Evolutionary conservation across 1,139 yeast genomes (phyloP), one percentile per base, ranked within the genome.

Genomic region (Yamadazyma buinensis): DNA sequence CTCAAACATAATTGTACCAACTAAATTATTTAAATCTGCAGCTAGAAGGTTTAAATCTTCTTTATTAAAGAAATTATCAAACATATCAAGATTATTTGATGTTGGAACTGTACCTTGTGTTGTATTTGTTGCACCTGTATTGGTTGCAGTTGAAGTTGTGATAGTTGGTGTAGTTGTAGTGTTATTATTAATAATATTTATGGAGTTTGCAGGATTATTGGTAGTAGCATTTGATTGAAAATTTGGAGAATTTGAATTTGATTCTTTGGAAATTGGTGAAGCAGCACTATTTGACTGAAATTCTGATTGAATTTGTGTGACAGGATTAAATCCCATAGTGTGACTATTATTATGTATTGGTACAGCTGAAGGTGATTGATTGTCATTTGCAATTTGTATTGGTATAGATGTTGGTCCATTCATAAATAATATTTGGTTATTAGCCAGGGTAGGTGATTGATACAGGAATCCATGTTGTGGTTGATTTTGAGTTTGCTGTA

Each of bases 41-140:
- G 74, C 74, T 23, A 68, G 47, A 15, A 64, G 37, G 34, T 64
- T 57, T 38, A 69, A 54, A 42, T 69, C 75, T 19, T 58, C 58
- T 21, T 52, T 55, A 36, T 59, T 57, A 38, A 61, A 61, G 26
- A 44, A 37, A 28, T 35, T 32, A 24, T 35, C 32, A 23, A 35
- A 27, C 6, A 21, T 9, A 11, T 30, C 34, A 15, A 32, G 10
- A 15, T 32, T 15, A 32, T 22, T 18, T 4, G 15, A 3, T 21
- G 13, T 20, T 14, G 8, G 13, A 18, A 25, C 15, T 19, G 15
- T 24, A 28, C 25, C n/a, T 15, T 6, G 5, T 27, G 17, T 28
- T n/a, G 20, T n/a, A 15, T 15, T 29, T 17, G 11, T 27, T 14
- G 9, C 8, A 28, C 8, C 19, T 14, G 5, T 19, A 18, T 11